Percentiles rank a stretch among this genome's conserved stretches.
Conservation (phyloP, 148 eudicot genomes). For the Vaccinium corymbosum region DNA sequence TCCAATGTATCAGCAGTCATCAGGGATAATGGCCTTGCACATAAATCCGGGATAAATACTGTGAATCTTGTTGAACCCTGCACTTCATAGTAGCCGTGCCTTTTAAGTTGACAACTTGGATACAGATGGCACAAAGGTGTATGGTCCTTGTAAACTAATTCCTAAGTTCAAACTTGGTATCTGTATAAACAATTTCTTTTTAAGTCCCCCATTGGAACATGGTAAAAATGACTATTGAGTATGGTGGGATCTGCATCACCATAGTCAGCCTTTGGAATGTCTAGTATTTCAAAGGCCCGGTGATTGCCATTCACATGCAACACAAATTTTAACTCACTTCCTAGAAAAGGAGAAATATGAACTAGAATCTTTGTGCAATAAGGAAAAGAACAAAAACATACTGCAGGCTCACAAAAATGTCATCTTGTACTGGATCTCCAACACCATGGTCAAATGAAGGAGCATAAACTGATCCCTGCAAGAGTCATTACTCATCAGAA, state of each 20-base stretch:
- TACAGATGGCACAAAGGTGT: background rate
- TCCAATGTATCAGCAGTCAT: background rate
- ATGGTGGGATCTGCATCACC: background rate
- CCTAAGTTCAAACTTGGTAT: background rate
- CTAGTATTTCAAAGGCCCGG: background rate
- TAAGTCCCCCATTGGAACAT: background rate
- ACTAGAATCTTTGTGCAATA: background rate
- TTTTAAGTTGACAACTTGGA: background rate
- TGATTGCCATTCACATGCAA: background rate
- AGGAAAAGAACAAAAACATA: conserved; percentile 31
- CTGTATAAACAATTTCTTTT: background rate
- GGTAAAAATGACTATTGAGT: background rate
- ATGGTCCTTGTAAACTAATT: background rate
- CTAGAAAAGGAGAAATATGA: background rate
- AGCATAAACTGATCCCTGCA: conserved; percentile 84
- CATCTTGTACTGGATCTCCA: conserved; percentile 97
- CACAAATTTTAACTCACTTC: background rate
- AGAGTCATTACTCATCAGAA: conserved; percentile 9
- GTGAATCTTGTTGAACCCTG: background rate
- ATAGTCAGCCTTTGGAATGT: background rate
- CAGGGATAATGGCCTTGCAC: background rate
- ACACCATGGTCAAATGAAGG: conserved; percentile 98
- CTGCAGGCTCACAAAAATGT: conserved; percentile 80
- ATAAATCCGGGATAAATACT: background rate
- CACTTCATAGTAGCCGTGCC: background rate